Conservation (phyloP, 345 rosid genomes). For the Lepidium sativum region DNA sequence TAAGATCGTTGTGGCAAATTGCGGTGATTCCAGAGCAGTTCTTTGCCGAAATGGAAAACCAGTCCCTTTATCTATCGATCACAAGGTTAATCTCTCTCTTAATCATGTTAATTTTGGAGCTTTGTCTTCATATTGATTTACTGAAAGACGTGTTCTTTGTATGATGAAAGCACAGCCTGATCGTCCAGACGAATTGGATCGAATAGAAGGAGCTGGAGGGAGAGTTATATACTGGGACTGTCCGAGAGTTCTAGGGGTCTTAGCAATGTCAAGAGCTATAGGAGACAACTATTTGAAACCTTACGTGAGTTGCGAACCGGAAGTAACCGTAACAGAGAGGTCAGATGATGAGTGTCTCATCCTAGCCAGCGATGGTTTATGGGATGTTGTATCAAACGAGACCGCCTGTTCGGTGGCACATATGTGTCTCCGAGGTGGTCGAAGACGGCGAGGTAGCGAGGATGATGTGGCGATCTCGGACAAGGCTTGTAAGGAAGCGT, state of each 20-base stretch:
- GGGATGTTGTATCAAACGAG: slow-evolving; percentile 91
- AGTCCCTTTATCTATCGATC: slow-evolving; percentile 63
- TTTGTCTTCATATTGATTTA: no score
- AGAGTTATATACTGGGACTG: slow-evolving; percentile 83
- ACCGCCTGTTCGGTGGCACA: slow-evolving; percentile 68
- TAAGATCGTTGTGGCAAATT: slow-evolving; percentile 63
- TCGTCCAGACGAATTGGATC: slow-evolving; percentile 64
- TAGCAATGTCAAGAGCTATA: slow-evolving; percentile 87
- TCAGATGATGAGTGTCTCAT: slow-evolving; percentile 62
- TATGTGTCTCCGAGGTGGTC: slow-evolving; percentile 42
- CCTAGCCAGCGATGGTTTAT: slow-evolving; percentile 72
- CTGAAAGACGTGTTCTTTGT: background rate
- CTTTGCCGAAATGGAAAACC: slow-evolving; percentile 66
- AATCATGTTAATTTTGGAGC: background rate
- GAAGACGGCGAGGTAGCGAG: background rate
- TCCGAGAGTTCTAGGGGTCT: slow-evolving; percentile 62
- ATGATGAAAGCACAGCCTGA: slow-evolving; percentile 49
- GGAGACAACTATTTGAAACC: slow-evolving; percentile 88
- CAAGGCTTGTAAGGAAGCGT: slow-evolving; percentile 70
- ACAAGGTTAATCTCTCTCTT: slow-evolving; percentile 39
- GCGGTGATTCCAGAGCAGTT: slow-evolving; percentile 90
- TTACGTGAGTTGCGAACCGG: slow-evolving; percentile 71
- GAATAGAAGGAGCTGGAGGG: slow-evolving; percentile 77
- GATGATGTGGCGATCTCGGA: background rate
- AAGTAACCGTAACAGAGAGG: slow-evolving; percentile 55